Evolutionary conservation across 345 rosid genomes (phyloP).

Genomic region (Chamaenerion angustifolium): DNA sequence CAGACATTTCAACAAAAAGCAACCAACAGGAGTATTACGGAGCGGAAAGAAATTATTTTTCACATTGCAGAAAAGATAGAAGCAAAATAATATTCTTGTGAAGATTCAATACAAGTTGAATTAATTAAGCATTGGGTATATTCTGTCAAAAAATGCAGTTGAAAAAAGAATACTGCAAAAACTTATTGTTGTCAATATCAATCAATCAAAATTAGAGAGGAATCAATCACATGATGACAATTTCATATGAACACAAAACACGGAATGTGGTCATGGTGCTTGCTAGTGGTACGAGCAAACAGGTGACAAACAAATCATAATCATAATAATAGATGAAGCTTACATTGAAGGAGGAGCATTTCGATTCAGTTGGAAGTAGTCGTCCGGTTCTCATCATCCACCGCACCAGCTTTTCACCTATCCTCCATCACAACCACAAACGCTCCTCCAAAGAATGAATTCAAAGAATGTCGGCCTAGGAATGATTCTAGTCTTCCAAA

Average conservation of each 20-base stretch:
- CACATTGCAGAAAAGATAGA: too few relatives aligned
- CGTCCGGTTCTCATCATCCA: slow-evolving; percentile 17
- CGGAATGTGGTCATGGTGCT: slow-evolving; percentile 14
- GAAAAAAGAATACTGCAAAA: too few relatives aligned
- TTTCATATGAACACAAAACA: slow-evolving; percentile 40
- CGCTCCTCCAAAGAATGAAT: slow-evolving; percentile 23
- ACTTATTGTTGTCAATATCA: too few relatives aligned
- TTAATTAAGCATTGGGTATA: too few relatives aligned
- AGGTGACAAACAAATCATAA: neutral
- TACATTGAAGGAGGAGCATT: slow-evolving; percentile 41
- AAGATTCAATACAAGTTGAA: too few relatives aligned
- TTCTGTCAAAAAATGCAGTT: too few relatives aligned
- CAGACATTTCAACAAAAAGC: too few relatives aligned
- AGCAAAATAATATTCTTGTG: too few relatives aligned
- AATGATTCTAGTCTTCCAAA: slow-evolving; percentile 19
- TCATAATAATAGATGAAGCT: slow-evolving; percentile 28
- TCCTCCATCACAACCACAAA: slow-evolving; percentile 6
- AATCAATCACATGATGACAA: slow-evolving; percentile 24
- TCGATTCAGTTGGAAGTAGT: slow-evolving; percentile 16
- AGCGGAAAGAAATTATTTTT: too few relatives aligned
- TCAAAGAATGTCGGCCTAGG: slow-evolving; percentile 46
- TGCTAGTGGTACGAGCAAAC: too few relatives aligned
- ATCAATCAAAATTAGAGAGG: too few relatives aligned
- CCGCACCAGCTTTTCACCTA: slow-evolving; percentile 8
- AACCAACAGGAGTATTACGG: too few relatives aligned